These are phyloP conservation scores for Iberis pinnata DNA, from an alignment of 345 rosid genomes.

Conservation along the genomic window DNA sequence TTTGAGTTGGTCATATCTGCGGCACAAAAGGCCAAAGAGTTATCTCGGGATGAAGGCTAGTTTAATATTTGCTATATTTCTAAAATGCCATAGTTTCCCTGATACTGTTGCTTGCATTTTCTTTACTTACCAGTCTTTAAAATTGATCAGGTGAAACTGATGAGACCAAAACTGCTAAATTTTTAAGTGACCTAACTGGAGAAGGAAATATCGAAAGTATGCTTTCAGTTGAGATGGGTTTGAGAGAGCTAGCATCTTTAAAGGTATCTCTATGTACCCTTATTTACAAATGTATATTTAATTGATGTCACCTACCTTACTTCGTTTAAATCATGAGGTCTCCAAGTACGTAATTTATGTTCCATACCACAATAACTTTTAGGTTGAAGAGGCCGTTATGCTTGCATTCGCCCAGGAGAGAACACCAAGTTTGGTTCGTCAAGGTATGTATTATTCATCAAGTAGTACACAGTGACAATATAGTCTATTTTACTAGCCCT, in stretches of 20 bases:
- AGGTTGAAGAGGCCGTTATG: constrained; percentile 91
- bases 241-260: constrained; percentile 79
- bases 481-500: background rate
- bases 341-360: background rate
- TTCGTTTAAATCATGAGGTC: background rate
- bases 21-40: constrained; percentile 93
- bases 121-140: background rate
- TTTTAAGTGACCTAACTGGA: constrained; percentile 70
- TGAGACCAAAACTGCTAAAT: constrained; percentile 45
- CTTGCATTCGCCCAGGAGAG: constrained; percentile 60
- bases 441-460: constrained; percentile 36
- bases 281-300: background rate
- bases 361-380: background rate
- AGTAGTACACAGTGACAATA: background rate
- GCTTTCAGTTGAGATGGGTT: constrained; percentile 98
- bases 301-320: background rate
- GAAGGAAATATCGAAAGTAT: constrained; percentile 98
- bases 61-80: constrained; percentile 7
- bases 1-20: constrained; percentile 92
- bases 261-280: constrained; percentile 44
- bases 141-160: constrained; percentile 45
- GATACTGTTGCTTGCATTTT: background rate
- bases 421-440: constrained; percentile 48
- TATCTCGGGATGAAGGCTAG: constrained; percentile 57
- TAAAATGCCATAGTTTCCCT: background rate